Evolutionary conservation across 805 yeast genomes (phyloP), one percentile per base, ranked within the genome.

Genomic region (Candida loeiensis): DNA sequence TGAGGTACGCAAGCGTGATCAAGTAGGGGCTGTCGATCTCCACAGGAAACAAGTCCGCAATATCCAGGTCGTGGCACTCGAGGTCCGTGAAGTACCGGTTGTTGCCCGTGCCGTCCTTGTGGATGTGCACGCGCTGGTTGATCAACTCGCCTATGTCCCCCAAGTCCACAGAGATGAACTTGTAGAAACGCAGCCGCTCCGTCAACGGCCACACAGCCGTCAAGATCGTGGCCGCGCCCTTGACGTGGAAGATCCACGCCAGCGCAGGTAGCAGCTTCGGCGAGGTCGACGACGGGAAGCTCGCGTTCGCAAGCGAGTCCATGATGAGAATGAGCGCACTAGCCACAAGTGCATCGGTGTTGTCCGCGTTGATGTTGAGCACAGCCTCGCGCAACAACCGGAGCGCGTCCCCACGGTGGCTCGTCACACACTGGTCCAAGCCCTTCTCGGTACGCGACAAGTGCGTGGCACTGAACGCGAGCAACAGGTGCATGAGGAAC

Each of bases 191-290:
- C 19, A 67, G 62, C 4, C 66, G 48, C 47, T 68, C 73, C 1
- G 73, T 66, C 39, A 89, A 66, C 3, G 96, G 96, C 89, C 96
- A 88, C n/a, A 90, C 96, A 1, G 96, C 95, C 1, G 96, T 85
- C 37, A 91, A 69, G 39, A 91, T 91, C 0, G 97, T 90, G 4
- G 96, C 96, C 0, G 97, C 96, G 22, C 97, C 98, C 51, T 93
- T 85, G 9, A 91, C 96, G 55, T 91, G 97, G 69, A 87, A 93
- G 41, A 91, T 81, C 98, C 98, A 91, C 0, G 97, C 95, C 3
- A 93, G 81, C 2, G 97, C 90, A 1, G 96, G 95, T 42, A 89
- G 61, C 2, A 89, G 81, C 48, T 75, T 77, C 6, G 58, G 56
- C 3, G 69, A 63, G 2, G 71, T 64, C 24, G 64, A 61, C 33